Evolutionary conservation across 345 rosid genomes (phyloP).

Genomic region (Aurinia saxatilis): DNA sequence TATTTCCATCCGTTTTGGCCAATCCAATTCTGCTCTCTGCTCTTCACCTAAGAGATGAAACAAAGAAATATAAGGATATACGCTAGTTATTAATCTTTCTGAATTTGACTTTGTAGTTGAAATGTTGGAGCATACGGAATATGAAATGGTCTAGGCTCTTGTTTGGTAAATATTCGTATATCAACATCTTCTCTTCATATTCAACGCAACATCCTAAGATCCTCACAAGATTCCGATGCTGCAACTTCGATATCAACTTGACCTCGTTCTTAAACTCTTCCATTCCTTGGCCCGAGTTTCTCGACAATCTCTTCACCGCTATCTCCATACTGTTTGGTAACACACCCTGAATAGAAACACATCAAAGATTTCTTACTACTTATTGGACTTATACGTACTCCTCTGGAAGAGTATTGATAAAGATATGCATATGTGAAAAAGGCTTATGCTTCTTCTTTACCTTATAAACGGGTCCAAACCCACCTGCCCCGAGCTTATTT

Average conservation of each 20-base stretch:
- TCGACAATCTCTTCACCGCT: constrained; percentile 46
- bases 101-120: neutral
- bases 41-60: constrained; percentile 30
- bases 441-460: constrained; percentile 24
- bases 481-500: constrained; percentile 68
- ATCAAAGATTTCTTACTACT: neutral
- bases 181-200: constrained; percentile 45
- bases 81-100: no score
- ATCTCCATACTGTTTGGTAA: constrained; percentile 38
- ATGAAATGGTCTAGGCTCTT: constrained; percentile 49
- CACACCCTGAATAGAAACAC: constrained; percentile 28
- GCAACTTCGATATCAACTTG: constrained; percentile 43
- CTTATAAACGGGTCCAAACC: constrained; percentile 71
- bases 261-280: constrained; percentile 46
- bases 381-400: no score
- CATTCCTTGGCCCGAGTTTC: constrained; percentile 43
- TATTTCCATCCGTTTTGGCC: constrained; percentile 51
- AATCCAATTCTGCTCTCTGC: constrained; percentile 31
- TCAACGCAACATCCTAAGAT: constrained; percentile 58
- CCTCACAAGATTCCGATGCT: constrained; percentile 68
- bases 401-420: neutral
- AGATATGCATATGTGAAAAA: neutral
- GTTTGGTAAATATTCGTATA: constrained; percentile 62
- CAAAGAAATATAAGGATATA: neutral
- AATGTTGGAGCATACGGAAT: constrained; percentile 33